Base-by-base conservation (phyloP, 495 filamentous ascomycete genomes). In the Neurospora cerealis region DNA sequence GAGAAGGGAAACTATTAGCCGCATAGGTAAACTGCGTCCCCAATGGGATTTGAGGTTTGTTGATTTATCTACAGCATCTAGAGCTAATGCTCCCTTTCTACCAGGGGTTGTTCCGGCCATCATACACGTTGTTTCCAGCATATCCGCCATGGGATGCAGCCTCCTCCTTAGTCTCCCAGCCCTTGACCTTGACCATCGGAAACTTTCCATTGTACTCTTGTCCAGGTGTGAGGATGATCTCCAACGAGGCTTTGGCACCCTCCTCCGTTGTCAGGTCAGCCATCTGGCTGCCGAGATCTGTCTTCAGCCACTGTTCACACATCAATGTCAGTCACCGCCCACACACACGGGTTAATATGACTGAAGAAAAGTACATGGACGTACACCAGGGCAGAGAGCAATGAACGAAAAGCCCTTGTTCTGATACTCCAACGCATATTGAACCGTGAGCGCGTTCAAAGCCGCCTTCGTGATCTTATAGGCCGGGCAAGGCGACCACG, bases 391-490 rank as follows among this genome's bases (percentile, higher is more conserved):
- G 62, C 75, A 80, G 37, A 88, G 39, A 9, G 81, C 80, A 40
- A 87, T 72, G 37, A 88, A 81, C 0, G 81, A 83, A 69, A 88
- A 86, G 0, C 84, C 83, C 10, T 85, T 78, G 5, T 80, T 73
- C 3, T 76, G 81, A 72, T 82, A 84, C 19, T 80, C 76, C 48
- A 81, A 72, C 1, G 86, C 81, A 71, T 87, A 87, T 73, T 87
- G 84, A 0, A 84, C 80, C 4, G 83, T 88, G 6, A 89, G 74
- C 77, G 84, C 83, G 71, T 88, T 87, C 70, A 87, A 70, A 3
- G 84, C 85, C 0, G 86, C 84, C 76, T 89, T 89, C 41, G 83
- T 79, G 73, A 88, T 82, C 74, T 86, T 87, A 74, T 89, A 89
- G 7, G 83, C 83, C 7, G 84, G 86, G 10, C 41, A 73, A 0